Base-by-base conservation (phyloP, 2,329 filamentous ascomycete genomes). In the Xylariaceae sp. region DNA sequence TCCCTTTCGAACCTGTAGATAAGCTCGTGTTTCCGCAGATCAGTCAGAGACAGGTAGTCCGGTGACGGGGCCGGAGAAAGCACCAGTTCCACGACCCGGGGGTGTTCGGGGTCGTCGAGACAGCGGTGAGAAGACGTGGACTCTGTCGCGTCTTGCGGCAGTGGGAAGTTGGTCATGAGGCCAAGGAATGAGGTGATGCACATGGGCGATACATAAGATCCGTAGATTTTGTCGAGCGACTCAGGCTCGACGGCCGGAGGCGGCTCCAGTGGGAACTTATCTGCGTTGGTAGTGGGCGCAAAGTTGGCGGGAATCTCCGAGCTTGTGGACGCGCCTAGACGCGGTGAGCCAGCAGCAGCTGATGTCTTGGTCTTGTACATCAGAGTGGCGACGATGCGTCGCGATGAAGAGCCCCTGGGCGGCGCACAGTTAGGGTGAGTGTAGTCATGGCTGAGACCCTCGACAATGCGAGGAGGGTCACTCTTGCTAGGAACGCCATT, bases 1-100 rank as follows among this genome's bases (percentile, higher is more conserved):
- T 93, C 89, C 63, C 86, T 83, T 80, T 96, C 90, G 69, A 95
- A 95, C 15, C 86, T 82, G 77, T 89, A 91, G 60, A 96, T 86
- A 61, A 86, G 84, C 75, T 93, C 89, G 72, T 95, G 88, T 70
- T 89, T 89, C 64, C 89, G 83, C 67, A 95, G 77, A 65, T 92
- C 88, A 2, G 80, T 77, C 15, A 93, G 69, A 68, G 85, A 77
- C 68, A 89, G 74, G 74, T 88, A 90, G 67, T 84, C 81, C 1
- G 80, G 76, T 8, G 81, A 78, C 1, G 84, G 85, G 0, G 81
- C 80, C 0, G 87, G 83, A 1, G 82, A 81, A 55, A 90, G 78
- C 0, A 81, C 82, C 53, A 89, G 74, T 73, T 90, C 87, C 56
- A 89, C 86, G 13, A 90, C 83, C 23, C 79, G 77, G 1, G 87